These are phyloP conservation scores for Trichaptum fuscoviolaceum DNA, from an alignment of 768 basidiomycete species.

Conservation along the genomic window DNA sequence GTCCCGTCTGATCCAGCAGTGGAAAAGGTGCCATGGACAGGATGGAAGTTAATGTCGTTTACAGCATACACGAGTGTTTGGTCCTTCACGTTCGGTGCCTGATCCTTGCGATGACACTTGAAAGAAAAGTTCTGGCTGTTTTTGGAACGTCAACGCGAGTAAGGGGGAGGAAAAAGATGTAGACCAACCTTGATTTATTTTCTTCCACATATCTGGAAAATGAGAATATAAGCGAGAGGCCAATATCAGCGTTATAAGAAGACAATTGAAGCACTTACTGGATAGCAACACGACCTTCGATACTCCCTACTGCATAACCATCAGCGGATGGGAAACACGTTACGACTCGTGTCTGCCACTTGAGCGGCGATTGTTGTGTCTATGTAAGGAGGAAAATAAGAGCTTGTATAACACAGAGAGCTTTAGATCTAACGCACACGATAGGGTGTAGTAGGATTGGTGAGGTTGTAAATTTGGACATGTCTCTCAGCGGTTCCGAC, in stretches of 20 bases:
- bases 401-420: conserved; percentile 5
- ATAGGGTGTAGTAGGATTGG: conserved; percentile 72
- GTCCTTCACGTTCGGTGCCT: conserved; percentile 49
- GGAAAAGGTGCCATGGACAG: conserved; percentile 78
- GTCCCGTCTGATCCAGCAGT: conserved; percentile 83
- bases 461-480: conserved; percentile 84
- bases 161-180: neutral
- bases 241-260: neutral
- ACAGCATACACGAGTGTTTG: conserved; percentile 74
- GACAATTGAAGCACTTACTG: conserved; percentile 58
- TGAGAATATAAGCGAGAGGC: neutral
- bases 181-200: conserved; percentile 59
- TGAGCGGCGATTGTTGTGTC: conserved; percentile 82
- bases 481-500: conserved; percentile 92
- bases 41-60: conserved; percentile 84
- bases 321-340: conserved; percentile 76
- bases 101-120: conserved; percentile 72
- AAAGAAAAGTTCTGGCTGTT: conserved; percentile 79
- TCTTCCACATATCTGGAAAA: conserved; percentile 74
- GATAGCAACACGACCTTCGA: conserved; percentile 91
- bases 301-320: conserved; percentile 81
- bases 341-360: conserved; percentile 88
- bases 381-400: conserved; percentile 22
- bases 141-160: conserved; percentile 5
- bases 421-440: conserved; percentile 44